Evolutionary conservation across 371 early-diverging fungal species (phyloP).

Genomic region (Coemansia sp.): DNA sequence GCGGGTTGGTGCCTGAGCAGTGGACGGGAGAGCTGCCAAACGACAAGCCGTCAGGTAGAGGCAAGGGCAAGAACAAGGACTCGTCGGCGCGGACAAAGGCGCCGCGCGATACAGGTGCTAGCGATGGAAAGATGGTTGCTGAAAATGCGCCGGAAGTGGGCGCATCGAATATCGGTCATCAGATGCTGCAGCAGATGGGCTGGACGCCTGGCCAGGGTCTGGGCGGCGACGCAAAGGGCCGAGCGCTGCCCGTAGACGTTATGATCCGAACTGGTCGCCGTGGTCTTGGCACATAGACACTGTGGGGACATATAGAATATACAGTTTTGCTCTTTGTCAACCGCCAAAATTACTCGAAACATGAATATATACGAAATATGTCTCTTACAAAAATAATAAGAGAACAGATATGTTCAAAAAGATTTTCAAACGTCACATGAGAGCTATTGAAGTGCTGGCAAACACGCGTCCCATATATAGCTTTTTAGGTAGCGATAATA

Average conservation of each 20-base stretch:
- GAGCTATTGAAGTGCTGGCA: no score
- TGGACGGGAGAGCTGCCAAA: conserved; percentile 19
- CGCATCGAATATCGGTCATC: conserved; percentile 71
- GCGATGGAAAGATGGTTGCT: conserved; percentile 68
- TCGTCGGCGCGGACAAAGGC: conserved; percentile 2
- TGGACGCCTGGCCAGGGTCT: conserved; percentile 81
- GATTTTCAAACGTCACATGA: no score
- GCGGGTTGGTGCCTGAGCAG: conserved; percentile 28
- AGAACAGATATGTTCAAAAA: no score
- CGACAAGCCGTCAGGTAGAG: background rate
- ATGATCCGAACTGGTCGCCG: conserved; percentile 69
- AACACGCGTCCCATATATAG: no score
- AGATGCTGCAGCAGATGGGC: conserved; percentile 80
- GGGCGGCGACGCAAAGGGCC: conserved; percentile 76
- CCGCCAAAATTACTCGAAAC: no score
- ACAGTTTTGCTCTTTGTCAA: no score
- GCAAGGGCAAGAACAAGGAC: conserved; percentile 16
- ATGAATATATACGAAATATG: no score
- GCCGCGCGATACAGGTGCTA: conserved; percentile 16
- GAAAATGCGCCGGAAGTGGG: conserved; percentile 62
- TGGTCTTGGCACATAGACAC: conserved; percentile 70
- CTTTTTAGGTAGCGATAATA: no score
- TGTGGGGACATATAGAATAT: no score
- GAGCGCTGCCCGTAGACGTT: conserved; percentile 81
- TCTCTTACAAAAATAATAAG: no score